phyloP scores from a whole-genome alignment of 2,329 filamentous ascomycete genomes.

The Aspergillus brunneoviolaceus region DNA sequence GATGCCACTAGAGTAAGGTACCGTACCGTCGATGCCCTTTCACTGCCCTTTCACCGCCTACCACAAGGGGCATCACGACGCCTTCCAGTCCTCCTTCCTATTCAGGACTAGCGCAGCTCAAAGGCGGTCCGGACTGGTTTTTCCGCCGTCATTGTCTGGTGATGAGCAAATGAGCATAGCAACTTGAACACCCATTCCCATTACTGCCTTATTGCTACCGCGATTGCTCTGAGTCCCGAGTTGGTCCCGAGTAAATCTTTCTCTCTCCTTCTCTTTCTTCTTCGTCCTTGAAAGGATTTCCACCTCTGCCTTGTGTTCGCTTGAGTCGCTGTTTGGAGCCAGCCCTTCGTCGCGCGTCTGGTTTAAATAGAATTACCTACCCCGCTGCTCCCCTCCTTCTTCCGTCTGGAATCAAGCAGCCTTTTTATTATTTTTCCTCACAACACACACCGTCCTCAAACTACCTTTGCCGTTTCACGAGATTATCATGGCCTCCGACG shows the following conservation, averaged over 20 bases:
- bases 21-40: neutral
- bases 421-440: neutral
- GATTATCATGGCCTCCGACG: conserved; percentile 39
- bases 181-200: neutral
- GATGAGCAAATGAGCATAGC: neutral
- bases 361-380: conserved; percentile 6
- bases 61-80: neutral
- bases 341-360: neutral
- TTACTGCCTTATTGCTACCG: neutral
- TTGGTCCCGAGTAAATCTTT: too few species aligned
- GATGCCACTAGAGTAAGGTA: conserved; percentile 1
- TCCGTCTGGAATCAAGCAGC: neutral
- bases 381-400: conserved; percentile 5
- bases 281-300: neutral
- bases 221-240: neutral
- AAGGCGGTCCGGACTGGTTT: conserved; percentile 16
- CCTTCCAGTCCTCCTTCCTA: conserved; percentile 10
- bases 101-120: conserved; percentile 14
- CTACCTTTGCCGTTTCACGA: conserved; percentile 1
- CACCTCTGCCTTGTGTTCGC: conserved; percentile 6
- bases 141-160: conserved; percentile 16
- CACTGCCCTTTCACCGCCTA: conserved; percentile 19
- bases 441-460: neutral
- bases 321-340: neutral
- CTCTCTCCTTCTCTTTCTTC: neutral